Evolutionary conservation across 2,329 filamentous ascomycete genomes (phyloP).

Genomic region (Daldinia sp.): DNA sequence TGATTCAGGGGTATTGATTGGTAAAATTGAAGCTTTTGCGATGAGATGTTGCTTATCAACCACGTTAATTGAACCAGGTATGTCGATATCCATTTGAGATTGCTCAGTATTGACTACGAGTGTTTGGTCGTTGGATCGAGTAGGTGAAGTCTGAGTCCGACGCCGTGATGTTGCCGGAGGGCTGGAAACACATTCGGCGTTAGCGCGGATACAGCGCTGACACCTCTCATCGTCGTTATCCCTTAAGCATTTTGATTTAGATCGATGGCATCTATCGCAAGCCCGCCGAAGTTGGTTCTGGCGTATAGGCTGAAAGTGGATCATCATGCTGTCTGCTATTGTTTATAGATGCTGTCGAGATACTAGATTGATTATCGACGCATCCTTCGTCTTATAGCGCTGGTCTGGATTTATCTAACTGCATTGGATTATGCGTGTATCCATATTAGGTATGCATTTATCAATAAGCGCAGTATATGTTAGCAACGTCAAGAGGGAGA

Average conservation of each 20-base stretch:
- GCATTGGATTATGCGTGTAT: background rate
- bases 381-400: background rate
- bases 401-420: background rate
- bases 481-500: background rate
- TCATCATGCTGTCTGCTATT: background rate
- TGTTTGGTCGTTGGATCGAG: background rate
- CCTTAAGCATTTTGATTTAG: slow-evolving; percentile 8
- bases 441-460: background rate
- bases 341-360: background rate
- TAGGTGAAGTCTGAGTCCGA: background rate
- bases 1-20: background rate
- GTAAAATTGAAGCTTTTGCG: background rate
- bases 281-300: slow-evolving; percentile 1
- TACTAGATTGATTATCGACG: background rate
- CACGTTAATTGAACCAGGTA: background rate
- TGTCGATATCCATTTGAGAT: background rate
- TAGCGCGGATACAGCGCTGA: slow-evolving; percentile 6
- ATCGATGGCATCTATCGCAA: slow-evolving; percentile 6
- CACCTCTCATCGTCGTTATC: background rate
- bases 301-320: slow-evolving; percentile 15
- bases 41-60: background rate
- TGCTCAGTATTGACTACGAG: background rate
- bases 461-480: background rate
- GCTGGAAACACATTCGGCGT: background rate
- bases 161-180: background rate